Conservation (phyloP, 73 alveolate genomes). For the Paramecium sexaurelia region DNA sequence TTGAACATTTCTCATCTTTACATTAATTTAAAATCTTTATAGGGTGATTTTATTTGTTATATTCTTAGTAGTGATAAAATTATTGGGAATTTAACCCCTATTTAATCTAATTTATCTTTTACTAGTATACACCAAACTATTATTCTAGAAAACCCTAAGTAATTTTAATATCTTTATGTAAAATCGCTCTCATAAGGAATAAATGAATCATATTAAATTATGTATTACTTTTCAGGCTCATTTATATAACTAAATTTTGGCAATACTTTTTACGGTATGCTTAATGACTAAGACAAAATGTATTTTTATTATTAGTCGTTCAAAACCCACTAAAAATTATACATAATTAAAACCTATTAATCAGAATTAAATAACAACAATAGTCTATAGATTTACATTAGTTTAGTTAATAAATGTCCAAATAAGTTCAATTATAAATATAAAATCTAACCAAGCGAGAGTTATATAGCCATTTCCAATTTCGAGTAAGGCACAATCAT, state of each 20-base stretch:
- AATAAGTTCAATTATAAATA: background rate
- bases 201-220: background rate
- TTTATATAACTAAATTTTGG: background rate
- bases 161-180: background rate
- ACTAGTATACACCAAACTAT: background rate
- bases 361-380: background rate
- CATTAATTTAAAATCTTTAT: background rate
- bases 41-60: conserved; percentile 4
- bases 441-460: background rate
- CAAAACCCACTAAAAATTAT: background rate
- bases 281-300: background rate
- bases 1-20: background rate
- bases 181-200: background rate
- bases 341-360: background rate
- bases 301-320: background rate
- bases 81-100: background rate
- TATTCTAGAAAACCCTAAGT: background rate
- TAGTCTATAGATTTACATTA: background rate
- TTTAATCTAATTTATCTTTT: background rate
- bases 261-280: background rate
- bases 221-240: background rate
- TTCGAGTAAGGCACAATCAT: background rate
- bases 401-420: background rate
- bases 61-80: background rate
- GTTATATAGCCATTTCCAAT: background rate